Evolutionary conservation across 2,329 filamentous ascomycete species (phyloP).

Genomic region (Colletotrichum sp.): DNA sequence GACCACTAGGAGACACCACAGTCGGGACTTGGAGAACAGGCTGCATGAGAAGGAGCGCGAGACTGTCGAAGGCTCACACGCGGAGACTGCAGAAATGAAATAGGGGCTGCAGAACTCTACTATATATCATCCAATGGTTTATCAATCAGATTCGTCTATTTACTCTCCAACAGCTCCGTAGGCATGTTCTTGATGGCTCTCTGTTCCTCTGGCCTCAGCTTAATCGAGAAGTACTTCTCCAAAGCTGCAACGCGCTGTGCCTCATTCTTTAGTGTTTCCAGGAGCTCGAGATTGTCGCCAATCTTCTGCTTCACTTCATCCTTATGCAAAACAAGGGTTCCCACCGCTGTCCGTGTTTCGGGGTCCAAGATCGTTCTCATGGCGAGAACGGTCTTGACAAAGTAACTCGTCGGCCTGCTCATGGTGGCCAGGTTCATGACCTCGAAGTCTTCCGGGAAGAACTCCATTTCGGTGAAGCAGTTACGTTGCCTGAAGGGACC

Average conservation of each 20-base stretch:
- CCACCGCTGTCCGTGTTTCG: constrained; percentile 26
- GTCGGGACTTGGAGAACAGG: neutral
- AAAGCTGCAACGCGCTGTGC: constrained; percentile 53
- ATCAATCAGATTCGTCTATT: neutral
- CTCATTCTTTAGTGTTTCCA: constrained; percentile 51
- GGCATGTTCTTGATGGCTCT: constrained; percentile 49
- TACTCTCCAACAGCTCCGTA: constrained; percentile 19
- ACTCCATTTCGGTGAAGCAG: constrained; percentile 56
- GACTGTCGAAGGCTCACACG: neutral
- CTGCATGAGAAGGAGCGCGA: neutral
- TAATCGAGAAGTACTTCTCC: constrained; percentile 54
- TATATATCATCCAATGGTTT: neutral
- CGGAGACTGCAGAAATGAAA: neutral
- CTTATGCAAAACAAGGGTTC: constrained; percentile 48
- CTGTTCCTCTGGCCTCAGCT: constrained; percentile 49
- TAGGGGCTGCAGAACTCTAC: neutral
- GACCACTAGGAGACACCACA: neutral
- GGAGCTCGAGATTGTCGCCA: constrained; percentile 40
- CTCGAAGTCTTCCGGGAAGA: constrained; percentile 50
- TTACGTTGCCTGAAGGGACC: constrained; percentile 50
- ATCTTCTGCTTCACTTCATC: constrained; percentile 49
- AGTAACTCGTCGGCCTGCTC: constrained; percentile 39
- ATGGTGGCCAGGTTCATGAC: constrained; percentile 49
- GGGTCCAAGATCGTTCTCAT: constrained; percentile 32
- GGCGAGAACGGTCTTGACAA: constrained; percentile 41